Evolutionary conservation across 352 stramenopile species (phyloP).

Genomic region (Thalassiosira hispida): DNA sequence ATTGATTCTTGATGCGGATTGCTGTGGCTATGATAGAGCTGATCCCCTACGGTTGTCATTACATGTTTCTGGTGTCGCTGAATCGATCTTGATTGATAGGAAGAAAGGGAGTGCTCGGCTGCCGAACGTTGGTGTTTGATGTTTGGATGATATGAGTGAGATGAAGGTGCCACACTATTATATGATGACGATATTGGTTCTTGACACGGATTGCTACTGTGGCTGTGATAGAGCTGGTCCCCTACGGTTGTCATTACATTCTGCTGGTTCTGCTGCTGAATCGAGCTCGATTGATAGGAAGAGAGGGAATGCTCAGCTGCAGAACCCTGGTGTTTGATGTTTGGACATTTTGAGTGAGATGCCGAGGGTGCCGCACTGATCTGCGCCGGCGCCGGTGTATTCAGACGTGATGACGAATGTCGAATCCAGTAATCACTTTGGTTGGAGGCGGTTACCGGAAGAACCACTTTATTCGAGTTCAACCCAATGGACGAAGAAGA

Average conservation of each 20-base stretch:
- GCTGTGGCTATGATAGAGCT: conserved; percentile 1
- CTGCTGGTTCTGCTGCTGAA: too few species aligned
- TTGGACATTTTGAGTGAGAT: neutral
- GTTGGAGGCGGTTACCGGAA: neutral
- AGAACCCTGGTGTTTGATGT: neutral
- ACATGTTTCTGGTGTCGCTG: neutral
- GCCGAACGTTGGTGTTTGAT: conserved; percentile 2
- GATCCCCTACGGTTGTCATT: neutral
- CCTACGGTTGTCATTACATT: neutral
- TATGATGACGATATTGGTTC: conserved; percentile 13
- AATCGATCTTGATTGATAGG: neutral
- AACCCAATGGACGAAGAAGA: conserved; percentile 8
- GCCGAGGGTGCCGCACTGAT: neutral
- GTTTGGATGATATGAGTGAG: conserved; percentile 19
- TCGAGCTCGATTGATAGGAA: too few species aligned
- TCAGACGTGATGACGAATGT: conserved; percentile 39
- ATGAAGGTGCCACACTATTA: neutral
- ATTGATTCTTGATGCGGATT: conserved; percentile 10
- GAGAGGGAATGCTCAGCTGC: too few species aligned
- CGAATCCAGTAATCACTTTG: conserved; percentile 43
- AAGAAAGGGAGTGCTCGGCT: conserved; percentile 12
- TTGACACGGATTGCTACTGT: conserved; percentile 12
- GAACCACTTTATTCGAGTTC: neutral
- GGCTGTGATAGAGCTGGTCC: neutral
- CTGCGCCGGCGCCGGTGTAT: neutral